Evolutionary conservation across 2,329 filamentous ascomycete species (phyloP).

Genomic region (Neophaeococcomyces aloes): DNA sequence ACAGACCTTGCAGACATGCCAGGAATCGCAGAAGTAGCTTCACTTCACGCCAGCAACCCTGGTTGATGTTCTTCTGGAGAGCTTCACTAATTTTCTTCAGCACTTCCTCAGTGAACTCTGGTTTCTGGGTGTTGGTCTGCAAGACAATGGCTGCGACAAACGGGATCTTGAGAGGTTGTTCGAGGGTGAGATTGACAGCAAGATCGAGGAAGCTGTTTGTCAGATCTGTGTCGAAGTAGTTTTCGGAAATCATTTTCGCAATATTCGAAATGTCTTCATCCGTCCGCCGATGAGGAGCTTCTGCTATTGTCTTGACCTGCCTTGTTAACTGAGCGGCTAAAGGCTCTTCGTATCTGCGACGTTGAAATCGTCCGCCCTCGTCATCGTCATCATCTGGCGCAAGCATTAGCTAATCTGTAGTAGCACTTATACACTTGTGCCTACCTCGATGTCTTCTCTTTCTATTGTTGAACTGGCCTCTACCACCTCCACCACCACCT

Average conservation of each 20-base stretch:
- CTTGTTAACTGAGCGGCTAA: slow-evolving; percentile 61
- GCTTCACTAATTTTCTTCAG: slow-evolving; percentile 52
- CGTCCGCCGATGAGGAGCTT: slow-evolving; percentile 60
- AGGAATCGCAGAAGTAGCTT: slow-evolving; percentile 86
- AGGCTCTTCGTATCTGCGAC: slow-evolving; percentile 64
- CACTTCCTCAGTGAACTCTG: slow-evolving; percentile 62
- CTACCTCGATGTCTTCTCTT: slow-evolving; percentile 74
- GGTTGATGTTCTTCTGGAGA: slow-evolving; percentile 56
- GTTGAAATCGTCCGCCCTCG: slow-evolving; percentile 60
- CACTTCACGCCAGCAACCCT: slow-evolving; percentile 76
- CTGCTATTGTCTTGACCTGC: slow-evolving; percentile 69
- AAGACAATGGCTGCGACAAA: slow-evolving; percentile 79
- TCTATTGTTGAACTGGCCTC: slow-evolving; percentile 49
- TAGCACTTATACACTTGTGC: no score
- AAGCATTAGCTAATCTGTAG: slow-evolving; percentile 16
- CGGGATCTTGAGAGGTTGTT: slow-evolving; percentile 96
- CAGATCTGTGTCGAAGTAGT: slow-evolving; percentile 75
- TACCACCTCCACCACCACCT: slow-evolving; percentile 29
- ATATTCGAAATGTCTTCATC: slow-evolving; percentile 68
- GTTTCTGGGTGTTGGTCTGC: slow-evolving; percentile 64
- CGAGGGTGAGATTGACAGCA: slow-evolving; percentile 63
- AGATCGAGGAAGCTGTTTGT: slow-evolving; percentile 63
- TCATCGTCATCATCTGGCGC: slow-evolving; percentile 48
- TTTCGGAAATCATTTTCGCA: slow-evolving; percentile 66
- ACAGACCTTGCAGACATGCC: slow-evolving; percentile 69